These are phyloP conservation scores for Zoysia pacifica DNA, from an alignment of 176 grass and related monocot genomes.

Conservation along the genomic window DNA sequence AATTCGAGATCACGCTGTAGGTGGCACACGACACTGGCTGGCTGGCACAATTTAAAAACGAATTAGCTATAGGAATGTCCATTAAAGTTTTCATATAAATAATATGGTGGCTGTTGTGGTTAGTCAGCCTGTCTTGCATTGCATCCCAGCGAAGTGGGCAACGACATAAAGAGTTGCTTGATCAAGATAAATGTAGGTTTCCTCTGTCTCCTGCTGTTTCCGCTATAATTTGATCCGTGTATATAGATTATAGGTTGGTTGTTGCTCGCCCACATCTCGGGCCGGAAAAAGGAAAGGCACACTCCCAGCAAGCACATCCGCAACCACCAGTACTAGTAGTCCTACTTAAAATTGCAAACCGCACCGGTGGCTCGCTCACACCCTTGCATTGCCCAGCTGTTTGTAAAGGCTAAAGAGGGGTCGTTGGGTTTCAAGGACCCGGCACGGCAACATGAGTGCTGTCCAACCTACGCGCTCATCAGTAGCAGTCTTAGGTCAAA, in stretches of 20 bases:
- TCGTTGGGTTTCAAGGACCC: constrained; percentile 22
- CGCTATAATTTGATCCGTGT: neutral
- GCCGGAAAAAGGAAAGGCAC: neutral
- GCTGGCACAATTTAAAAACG: neutral
- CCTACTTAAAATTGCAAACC: neutral
- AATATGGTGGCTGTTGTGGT: neutral
- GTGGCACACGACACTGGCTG: neutral
- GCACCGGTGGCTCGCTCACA: neutral
- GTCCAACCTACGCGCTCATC: constrained; percentile 32
- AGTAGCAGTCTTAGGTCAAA: neutral
- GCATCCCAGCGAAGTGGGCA: too few relatives aligned
- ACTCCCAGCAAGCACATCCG: neutral
- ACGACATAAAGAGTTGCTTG: too few relatives aligned
- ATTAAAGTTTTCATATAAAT: neutral
- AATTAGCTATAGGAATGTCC: neutral
- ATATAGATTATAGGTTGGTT: neutral
- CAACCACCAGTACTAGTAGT: neutral
- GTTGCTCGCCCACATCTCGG: neutral
- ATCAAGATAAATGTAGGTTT: too few relatives aligned
- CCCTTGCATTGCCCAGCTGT: neutral
- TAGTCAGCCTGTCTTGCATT: too few relatives aligned
- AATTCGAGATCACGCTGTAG: neutral
- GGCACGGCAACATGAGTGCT: constrained; percentile 19
- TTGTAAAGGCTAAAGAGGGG: neutral
- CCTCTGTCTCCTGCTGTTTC: neutral